A percentile compares a stretch with the other conserved stretches of the same genome.
Evolutionary conservation across 1,284 basidiomycete genomes (phyloP).

Genomic region (Apiotrichum mycotoxinovorans): DNA sequence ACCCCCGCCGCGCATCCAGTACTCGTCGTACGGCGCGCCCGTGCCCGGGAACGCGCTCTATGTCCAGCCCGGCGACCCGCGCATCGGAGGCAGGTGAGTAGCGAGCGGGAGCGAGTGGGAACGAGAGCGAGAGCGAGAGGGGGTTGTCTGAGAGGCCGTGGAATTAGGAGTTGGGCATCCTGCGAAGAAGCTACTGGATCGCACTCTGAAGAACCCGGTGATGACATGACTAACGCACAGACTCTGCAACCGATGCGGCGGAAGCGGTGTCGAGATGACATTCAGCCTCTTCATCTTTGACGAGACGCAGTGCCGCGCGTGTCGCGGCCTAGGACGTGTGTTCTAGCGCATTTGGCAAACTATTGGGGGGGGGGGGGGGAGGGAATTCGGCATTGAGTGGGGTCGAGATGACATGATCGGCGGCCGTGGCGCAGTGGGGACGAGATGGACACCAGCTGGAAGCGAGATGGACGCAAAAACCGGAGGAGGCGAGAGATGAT

Average conservation of each 20-base stretch:
- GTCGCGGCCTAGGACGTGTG: slow-evolving; percentile 39
- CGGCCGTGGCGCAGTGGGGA: too few relatives aligned
- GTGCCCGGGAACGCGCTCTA: slow-evolving; percentile 35
- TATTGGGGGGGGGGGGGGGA: neutral
- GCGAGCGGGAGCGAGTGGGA: neutral
- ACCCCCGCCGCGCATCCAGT: slow-evolving; percentile 18
- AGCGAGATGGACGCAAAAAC: too few relatives aligned
- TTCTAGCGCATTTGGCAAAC: slow-evolving; percentile 15
- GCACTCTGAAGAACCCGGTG: too few relatives aligned
- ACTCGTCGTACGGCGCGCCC: slow-evolving; percentile 11
- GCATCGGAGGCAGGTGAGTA: slow-evolving; percentile 45
- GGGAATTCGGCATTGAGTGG: neutral
- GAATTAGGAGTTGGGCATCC: too few relatives aligned
- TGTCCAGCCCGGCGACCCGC: slow-evolving; percentile 41
- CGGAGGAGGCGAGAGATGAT: too few relatives aligned
- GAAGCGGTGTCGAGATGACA: slow-evolving; percentile 32
- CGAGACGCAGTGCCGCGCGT: slow-evolving; percentile 34
- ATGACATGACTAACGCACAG: slow-evolving; percentile 18
- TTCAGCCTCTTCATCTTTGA: slow-evolving; percentile 39
- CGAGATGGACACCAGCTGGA: too few relatives aligned
- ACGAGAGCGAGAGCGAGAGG: too few relatives aligned
- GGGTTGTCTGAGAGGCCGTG: too few relatives aligned
- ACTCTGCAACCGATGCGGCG: slow-evolving; percentile 37
- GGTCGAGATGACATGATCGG: too few relatives aligned
- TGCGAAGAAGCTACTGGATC: too few relatives aligned